Evolutionary conservation across 2,329 filamentous ascomycete species (phyloP).

Genomic region (Aquanectria penicillioides): DNA sequence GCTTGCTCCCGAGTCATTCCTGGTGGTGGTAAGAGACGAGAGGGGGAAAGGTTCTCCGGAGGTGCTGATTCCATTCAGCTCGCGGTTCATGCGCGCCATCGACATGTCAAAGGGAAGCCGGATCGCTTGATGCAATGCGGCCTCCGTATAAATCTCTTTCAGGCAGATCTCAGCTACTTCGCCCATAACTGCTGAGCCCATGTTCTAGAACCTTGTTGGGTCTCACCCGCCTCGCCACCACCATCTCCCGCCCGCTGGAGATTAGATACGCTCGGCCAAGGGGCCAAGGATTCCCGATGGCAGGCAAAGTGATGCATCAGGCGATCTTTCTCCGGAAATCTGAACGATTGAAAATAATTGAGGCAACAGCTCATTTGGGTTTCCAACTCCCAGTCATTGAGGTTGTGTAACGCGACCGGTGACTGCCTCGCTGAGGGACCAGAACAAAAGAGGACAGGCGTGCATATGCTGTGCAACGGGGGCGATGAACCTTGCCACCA

Average conservation of each 20-base stretch:
- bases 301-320: neutral
- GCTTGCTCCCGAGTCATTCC: neutral
- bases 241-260: too few relatives aligned
- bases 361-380: constrained; percentile 10
- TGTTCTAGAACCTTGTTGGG: too few relatives aligned
- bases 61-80: neutral
- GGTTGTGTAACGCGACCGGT: constrained; percentile 36
- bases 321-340: neutral
- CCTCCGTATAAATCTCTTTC: constrained; percentile 1
- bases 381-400: constrained; percentile 4
- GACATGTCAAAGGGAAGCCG: neutral
- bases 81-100: constrained; percentile 18
- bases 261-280: too few relatives aligned
- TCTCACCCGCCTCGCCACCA: too few relatives aligned
- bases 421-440: constrained; percentile 10
- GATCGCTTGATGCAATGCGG: neutral
- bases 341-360: neutral
- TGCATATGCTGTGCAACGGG: constrained; percentile 31
- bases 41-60: constrained; percentile 17
- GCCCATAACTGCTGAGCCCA: too few relatives aligned
- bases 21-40: neutral
- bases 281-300: too few relatives aligned
- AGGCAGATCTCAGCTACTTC: neutral
- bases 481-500: constrained; percentile 10
- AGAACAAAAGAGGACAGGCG: constrained; percentile 6